Base-by-base conservation (phyloP, 2,329 filamentous ascomycete species). In the Nemania sp. region DNA sequence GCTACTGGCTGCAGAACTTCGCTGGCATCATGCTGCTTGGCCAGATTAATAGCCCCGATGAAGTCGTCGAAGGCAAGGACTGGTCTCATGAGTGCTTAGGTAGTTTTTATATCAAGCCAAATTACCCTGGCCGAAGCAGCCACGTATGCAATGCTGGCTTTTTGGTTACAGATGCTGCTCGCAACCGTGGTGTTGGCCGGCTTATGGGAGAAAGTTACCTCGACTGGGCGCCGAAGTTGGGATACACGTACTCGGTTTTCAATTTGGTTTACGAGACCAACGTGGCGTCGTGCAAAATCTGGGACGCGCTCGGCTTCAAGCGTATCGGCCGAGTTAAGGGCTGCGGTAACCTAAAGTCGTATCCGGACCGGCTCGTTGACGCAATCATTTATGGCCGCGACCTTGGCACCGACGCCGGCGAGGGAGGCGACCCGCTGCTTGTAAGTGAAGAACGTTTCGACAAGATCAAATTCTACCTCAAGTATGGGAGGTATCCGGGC, bases 401-500 rank as follows among this genome's bases (percentile, higher is more conserved):
- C 74, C 82, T 89, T 68, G 82, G 81, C 18, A 78, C 78, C 53
- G 79, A 79, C 67, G 76, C 77, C 72, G 77, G 74, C 67, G 78
- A 78, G 53, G 85, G 82, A 70, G 81, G 77, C 77, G 88, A 87
- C 75, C 93, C 96, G 78, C 93, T 96, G 79, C 90, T 93, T 79
- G 91, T 95, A 75, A 94, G 92, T 80, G 94, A 98, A 84, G 94
- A 98, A 83, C 93, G 96, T 74, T 98, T 98, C 85, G 95, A 98
- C 85, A 98, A 98, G 86, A 98, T 98, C 79, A 92, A 94, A 77
- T 98, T 93, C 85, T 98, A 98, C 82, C 89, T 98, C 77, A 97
- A 97, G 82, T 93, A 94, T 80, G 92, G 91, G 77, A 93, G 94
- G 80, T 98, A 99, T 80, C 96, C 96, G 67, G 90, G 91, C 75